Conservation (phyloP, 805 yeast genomes). For the Myxozyma geophila region DNA sequence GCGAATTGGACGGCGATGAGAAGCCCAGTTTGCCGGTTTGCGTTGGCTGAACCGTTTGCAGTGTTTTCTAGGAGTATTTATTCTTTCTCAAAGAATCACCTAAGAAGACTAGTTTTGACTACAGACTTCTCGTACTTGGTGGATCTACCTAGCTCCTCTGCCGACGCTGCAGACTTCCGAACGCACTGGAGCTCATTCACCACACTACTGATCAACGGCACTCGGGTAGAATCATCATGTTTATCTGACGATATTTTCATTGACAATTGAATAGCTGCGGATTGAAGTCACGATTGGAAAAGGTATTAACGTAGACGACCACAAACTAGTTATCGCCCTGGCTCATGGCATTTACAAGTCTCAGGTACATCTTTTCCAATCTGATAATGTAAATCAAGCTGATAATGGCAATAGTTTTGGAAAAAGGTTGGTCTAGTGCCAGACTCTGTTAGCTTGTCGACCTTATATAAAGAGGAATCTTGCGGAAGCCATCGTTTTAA, state of each 20-base stretch:
- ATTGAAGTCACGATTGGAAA: not conserved
- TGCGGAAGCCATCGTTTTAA: not conserved
- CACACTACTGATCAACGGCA: conserved; percentile 1
- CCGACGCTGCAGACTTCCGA: not conserved
- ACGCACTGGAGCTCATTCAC: not conserved
- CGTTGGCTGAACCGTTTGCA: not conserved
- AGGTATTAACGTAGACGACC: not conserved
- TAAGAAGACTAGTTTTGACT: not conserved
- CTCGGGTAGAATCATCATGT: not conserved
- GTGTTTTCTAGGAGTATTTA: not conserved
- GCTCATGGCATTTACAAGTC: conserved; percentile 13
- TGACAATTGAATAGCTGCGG: not conserved
- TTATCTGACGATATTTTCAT: not conserved
- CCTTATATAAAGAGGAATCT: not conserved
- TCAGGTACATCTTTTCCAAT: not conserved
- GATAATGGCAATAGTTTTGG: conserved; percentile 14
- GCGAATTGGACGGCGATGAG: not conserved
- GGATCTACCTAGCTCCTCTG: not conserved
- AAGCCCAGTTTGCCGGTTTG: not conserved
- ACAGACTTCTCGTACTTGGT: conserved; percentile 2
- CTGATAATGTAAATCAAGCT: not conserved
- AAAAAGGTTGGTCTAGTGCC: conserved; percentile 14
- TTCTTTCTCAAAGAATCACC: not conserved
- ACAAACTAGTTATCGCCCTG: not conserved
- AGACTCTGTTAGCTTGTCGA: not conserved